Base-by-base conservation (phyloP, 176 grass and related monocot species). In the Bromus sterilis region DNA sequence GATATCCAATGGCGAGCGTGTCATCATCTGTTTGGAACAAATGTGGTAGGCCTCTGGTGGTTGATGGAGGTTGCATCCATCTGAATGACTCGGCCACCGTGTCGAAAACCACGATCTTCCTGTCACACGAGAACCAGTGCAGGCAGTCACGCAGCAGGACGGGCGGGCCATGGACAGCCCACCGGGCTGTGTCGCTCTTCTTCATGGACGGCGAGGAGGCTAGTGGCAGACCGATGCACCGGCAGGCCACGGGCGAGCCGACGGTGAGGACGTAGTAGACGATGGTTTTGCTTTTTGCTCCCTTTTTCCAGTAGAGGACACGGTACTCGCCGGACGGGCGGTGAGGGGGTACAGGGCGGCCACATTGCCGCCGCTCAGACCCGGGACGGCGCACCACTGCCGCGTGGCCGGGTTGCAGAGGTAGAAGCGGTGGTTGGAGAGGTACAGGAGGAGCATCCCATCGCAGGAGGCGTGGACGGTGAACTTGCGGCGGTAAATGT, bases 401-500 rank as follows among this genome's bases (percentile, higher is more conserved):
- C 26, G 53, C 5, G 67, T 73, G 67, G 80, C 33, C 3, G 55
- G 80, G 37, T 82, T 82, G 67, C 67, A 82, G 66, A 82, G 33
- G 68, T 82, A 61, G 68, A 32, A 33, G 53, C 21, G 20, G 37
- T n/a, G 12, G 8, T 16, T 44, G 66, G 9, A 6, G 67, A 60
- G 55, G 26, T 68, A 82, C 7, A 74, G 10, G 6, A 74, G 55
- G 68, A 74, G 6, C 2, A 82, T 55, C 11, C 68, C 80, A 20
- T 82, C 67, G 11, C 80, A 82, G 80, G 80, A 82, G 37, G 56
- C 55, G 36, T 46, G 20, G 20, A 82, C 9, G 9, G 3, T n/a
- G 79, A 31, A 58, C 2, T 11, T 2, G 4, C 0, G 3, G 66
- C 5, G 11, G 0, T 32, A 0, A 0, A 0, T 12, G 55, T 9